phyloP scores from a whole-genome alignment of 352 stramenopile genomes.

The Globisporangium paddicum region DNA sequence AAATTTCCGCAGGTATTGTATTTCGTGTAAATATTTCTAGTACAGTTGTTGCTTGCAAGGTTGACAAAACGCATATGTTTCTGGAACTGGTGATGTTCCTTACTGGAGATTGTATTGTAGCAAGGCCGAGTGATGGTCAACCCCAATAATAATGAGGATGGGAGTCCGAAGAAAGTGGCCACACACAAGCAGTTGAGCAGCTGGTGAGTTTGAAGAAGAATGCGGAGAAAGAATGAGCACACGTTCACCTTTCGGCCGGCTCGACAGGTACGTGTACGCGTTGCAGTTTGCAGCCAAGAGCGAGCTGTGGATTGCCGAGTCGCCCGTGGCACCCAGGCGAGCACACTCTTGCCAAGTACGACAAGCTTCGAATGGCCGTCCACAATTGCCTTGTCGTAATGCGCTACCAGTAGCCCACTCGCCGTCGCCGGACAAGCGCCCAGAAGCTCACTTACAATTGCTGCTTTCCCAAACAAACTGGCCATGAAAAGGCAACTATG shows the following conservation, averaged over 20 bases:
- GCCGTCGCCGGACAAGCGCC: not conserved
- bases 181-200: not conserved
- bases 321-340: not conserved
- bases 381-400: too few relatives aligned
- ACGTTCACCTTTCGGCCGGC: not conserved
- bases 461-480: not conserved
- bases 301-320: too few relatives aligned
- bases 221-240: not conserved
- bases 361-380: not conserved
- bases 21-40: not conserved
- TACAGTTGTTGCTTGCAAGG: too few relatives aligned
- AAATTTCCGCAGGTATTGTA: not conserved
- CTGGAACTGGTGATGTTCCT: not conserved
- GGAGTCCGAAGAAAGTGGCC: not conserved
- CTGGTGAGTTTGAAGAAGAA: conserved; percentile 4
- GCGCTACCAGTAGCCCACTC: not conserved
- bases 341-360: not conserved
- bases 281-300: too few relatives aligned
- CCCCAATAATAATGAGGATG: conserved; percentile 2
- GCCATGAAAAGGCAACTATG: conserved; percentile 7
- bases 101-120: not conserved
- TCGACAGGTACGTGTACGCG: too few relatives aligned
- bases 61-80: too few relatives aligned
- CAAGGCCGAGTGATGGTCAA: not conserved
- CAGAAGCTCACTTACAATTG: too few relatives aligned